These are phyloP conservation scores for Cylindrotheca closterium DNA, from an alignment of 108 stramenopile genomes.

Conservation along the genomic window DNA sequence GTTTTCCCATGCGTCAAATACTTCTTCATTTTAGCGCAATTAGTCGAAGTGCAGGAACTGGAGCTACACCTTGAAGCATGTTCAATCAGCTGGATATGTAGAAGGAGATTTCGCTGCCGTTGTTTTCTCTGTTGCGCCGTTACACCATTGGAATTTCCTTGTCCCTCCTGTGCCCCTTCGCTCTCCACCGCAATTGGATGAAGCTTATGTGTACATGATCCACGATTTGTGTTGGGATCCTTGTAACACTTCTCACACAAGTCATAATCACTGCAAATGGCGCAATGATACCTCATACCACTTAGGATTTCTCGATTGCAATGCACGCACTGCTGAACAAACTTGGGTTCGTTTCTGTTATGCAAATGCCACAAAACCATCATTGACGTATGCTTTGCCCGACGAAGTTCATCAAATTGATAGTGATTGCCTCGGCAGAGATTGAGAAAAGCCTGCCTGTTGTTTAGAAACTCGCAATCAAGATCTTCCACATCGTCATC, in stretches of 20 bases:
- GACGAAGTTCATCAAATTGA: constrained; percentile 96
- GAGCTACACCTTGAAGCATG: constrained; percentile 92
- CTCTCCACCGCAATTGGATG: constrained; percentile 66
- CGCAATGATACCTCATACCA: constrained; percentile 86
- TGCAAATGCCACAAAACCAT: constrained; percentile 99
- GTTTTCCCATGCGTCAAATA: constrained; percentile 73
- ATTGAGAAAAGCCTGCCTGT: constrained; percentile 85
- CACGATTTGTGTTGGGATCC: constrained; percentile 72
- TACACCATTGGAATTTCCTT: constrained; percentile 47
- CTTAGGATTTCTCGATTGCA: constrained; percentile 83
- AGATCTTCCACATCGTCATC: constrained; percentile 89
- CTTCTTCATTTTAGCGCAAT: constrained; percentile 96
- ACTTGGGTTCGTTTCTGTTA: constrained; percentile 94
- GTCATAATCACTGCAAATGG: constrained; percentile 89
- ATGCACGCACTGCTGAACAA: constrained; percentile 86
- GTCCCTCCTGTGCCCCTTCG: constrained; percentile 30
- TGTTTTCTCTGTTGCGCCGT: constrained; percentile 75
- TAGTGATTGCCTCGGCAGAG: constrained; percentile 96
- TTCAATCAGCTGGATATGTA: constrained; percentile 95
- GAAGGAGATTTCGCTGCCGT: constrained; percentile 83
- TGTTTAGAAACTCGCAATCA: constrained; percentile 87
- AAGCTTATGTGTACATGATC: constrained; percentile 75
- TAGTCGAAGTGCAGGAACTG: constrained; percentile 77
- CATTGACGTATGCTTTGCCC: constrained; percentile 99
- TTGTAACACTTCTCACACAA: constrained; percentile 84